Conservation (phyloP, 2,329 filamentous ascomycete genomes). For the Cryphonectria carpinicola region DNA sequence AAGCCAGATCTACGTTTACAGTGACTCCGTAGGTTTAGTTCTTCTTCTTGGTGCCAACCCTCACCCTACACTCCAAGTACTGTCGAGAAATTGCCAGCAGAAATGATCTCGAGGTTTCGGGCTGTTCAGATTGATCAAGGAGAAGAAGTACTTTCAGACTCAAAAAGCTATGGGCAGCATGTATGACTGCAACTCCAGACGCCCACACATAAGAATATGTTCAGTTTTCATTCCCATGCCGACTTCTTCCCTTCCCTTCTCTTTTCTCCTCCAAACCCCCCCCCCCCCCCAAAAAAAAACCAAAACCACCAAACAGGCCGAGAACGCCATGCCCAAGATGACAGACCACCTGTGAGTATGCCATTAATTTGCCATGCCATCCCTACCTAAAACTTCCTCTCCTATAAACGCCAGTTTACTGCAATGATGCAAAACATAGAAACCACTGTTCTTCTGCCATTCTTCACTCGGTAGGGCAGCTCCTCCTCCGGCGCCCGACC, state of each 20-base stretch:
- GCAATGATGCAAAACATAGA: background rate
- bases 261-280: background rate
- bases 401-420: background rate
- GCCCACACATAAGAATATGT: background rate
- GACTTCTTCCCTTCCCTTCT: background rate
- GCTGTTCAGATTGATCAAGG: background rate
- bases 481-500: constrained; percentile 54
- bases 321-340: constrained; percentile 21
- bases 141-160: background rate
- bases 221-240: background rate
- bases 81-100: background rate
- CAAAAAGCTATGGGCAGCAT: background rate
- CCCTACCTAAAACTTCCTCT: background rate
- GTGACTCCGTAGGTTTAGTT: background rate
- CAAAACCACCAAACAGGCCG: background rate
- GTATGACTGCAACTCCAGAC: background rate
- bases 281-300: background rate
- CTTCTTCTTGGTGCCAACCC: background rate
- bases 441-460: background rate
- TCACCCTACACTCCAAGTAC: background rate
- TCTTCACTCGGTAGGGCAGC: constrained; percentile 37
- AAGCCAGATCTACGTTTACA: background rate
- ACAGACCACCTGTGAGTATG: background rate
- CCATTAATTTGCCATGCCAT: constrained; percentile 1
- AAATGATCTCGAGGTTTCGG: background rate